Evolutionary conservation across 768 basidiomycete genomes (phyloP).

Genomic region (Rhizopogon vulgaris): DNA sequence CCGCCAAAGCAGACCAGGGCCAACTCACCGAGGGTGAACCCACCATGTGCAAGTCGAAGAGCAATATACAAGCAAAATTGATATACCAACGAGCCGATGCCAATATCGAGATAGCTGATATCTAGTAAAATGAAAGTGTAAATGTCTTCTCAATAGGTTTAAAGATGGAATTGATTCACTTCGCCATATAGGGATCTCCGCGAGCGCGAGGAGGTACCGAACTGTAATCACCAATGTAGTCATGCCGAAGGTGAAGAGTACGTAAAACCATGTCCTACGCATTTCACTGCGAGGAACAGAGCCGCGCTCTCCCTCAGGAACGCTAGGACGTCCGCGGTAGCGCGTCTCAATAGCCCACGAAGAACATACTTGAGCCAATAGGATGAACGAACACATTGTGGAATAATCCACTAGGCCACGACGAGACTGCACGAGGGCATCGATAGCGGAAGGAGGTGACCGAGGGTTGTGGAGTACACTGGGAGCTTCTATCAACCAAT

Average conservation of each 20-base stretch:
- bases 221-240: slow-evolving; percentile 44
- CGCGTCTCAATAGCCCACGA: slow-evolving; percentile 71
- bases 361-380: slow-evolving; percentile 73
- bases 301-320: slow-evolving; percentile 61
- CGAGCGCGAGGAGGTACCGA: slow-evolving; percentile 38
- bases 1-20: slow-evolving; percentile 86
- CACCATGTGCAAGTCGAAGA: slow-evolving; percentile 85
- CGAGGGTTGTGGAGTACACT: slow-evolving; percentile 41
- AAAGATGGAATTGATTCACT: slow-evolving; percentile 38
- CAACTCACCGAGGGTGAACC: slow-evolving; percentile 93
- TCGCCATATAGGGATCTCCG: slow-evolving; percentile 58
- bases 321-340: slow-evolving; percentile 32
- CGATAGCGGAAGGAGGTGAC: slow-evolving; percentile 36
- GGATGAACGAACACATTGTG: slow-evolving; percentile 72
- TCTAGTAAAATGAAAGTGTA: slow-evolving; percentile 38
- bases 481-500: slow-evolving; percentile 80
- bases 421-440: slow-evolving; percentile 61
- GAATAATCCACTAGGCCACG: slow-evolving; percentile 73
- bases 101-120: slow-evolving; percentile 70
- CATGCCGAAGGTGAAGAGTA: slow-evolving; percentile 54
- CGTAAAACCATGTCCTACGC: slow-evolving; percentile 54
- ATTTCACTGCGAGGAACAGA: slow-evolving; percentile 75
- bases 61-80: slow-evolving; percentile 89
- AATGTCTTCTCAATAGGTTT: background rate
- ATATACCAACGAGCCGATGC: slow-evolving; percentile 71